Percentiles rank a stretch among this genome's conserved stretches.
These are phyloP conservation scores for Phytophthora tentaculata DNA, from an alignment of 352 stramenopile species.

Conservation along the genomic window DNA sequence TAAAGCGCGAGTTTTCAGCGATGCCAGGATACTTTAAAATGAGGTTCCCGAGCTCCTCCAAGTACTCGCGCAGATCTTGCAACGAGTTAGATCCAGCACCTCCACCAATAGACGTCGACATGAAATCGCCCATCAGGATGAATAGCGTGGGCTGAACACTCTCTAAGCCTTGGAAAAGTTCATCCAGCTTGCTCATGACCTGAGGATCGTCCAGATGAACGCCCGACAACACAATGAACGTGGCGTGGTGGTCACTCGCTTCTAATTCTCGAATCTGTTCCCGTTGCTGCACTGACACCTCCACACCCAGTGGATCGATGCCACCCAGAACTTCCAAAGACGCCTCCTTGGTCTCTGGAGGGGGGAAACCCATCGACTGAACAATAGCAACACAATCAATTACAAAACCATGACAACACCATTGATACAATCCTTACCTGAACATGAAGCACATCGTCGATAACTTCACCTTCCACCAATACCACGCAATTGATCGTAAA, in stretches of 20 bases:
- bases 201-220: constrained; percentile 93
- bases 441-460: constrained; percentile 91
- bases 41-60: constrained; percentile 92
- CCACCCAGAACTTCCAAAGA: constrained; percentile 79
- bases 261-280: constrained; percentile 86
- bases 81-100: constrained; percentile 69
- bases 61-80: constrained; percentile 84
- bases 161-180: constrained; percentile 90
- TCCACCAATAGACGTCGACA: constrained; percentile 79
- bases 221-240: constrained; percentile 95
- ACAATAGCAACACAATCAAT: constrained; percentile 4
- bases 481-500: constrained; percentile 94
- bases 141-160: constrained; percentile 84
- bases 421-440: constrained; percentile 53
- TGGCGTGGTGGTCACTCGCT: constrained; percentile 78
- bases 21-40: constrained; percentile 89
- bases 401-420: not conserved
- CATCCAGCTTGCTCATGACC: constrained; percentile 90
- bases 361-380: constrained; percentile 91
- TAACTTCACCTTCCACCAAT: constrained; percentile 93
- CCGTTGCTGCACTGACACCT: constrained; percentile 81
- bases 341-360: constrained; percentile 82
- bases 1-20: constrained; percentile 86
- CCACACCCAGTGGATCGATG: constrained; percentile 83
- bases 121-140: constrained; percentile 95